phyloP scores from a whole-genome alignment of 1,284 basidiomycete species.

The Earliella scabrosa region DNA sequence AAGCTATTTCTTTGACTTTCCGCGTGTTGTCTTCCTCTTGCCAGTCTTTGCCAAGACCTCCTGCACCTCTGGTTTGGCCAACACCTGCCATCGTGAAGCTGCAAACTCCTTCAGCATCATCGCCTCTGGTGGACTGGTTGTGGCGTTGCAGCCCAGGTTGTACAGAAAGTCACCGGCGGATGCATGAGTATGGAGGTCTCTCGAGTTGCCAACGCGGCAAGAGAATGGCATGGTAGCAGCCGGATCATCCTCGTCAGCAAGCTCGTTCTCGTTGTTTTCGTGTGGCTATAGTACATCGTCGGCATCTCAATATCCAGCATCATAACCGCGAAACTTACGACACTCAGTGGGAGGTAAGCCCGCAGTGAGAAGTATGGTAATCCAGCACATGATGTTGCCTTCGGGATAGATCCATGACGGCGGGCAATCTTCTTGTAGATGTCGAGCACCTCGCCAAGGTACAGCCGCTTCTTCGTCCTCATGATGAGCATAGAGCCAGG shows the following conservation, averaged over 20 bases:
- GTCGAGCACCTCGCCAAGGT: slow-evolving; percentile 12
- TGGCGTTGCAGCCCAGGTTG: not conserved
- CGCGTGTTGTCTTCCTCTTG: not conserved
- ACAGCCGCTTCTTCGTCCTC: slow-evolving; percentile 4
- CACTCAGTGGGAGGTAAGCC: slow-evolving; percentile 1
- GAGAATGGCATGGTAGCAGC: slow-evolving; percentile 7
- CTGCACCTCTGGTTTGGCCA: slow-evolving; percentile 7
- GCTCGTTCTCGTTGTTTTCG: not conserved
- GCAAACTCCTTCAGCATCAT: not conserved
- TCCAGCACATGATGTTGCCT: not conserved
- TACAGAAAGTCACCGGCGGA: slow-evolving; percentile 1
- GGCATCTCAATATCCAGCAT: not conserved
- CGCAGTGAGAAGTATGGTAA: slow-evolving; percentile 10
- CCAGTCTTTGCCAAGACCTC: slow-evolving; percentile 2
- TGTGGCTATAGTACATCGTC: not conserved
- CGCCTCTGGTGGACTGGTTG: not conserved
- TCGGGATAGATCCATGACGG: slow-evolving; percentile 4
- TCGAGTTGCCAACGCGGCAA: not conserved
- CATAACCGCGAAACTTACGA: not conserved
- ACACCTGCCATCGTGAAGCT: not conserved
- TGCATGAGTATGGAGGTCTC: slow-evolving; percentile 9
- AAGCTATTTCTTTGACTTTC: not conserved
- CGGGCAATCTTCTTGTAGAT: slow-evolving; percentile 9
- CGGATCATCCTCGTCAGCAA: not conserved
- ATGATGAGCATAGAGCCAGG: slow-evolving; percentile 5